Evolutionary conservation across 2,329 filamentous ascomycete genomes (phyloP), one percentile per base, ranked within the genome.

Genomic region (Exophiala dermatitidis): DNA sequence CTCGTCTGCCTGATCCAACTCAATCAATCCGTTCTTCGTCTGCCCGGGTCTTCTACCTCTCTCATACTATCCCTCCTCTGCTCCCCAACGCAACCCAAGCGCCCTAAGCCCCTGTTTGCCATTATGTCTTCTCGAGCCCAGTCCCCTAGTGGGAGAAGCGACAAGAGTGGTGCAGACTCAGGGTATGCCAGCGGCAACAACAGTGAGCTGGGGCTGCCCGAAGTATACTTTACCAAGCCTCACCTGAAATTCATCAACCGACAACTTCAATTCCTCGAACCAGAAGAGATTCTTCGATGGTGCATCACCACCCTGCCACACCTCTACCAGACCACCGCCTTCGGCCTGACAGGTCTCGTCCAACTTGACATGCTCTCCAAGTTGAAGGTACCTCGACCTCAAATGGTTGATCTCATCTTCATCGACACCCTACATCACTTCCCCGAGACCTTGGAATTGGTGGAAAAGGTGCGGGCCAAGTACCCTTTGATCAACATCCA

Each of bases 201-300:
- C 33, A 85, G 80, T 63, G 75, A 79, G 41, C 74, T 76, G 48
- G 75, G 75, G 60, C 77, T 91, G 19, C 86, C 90, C 9, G 81
- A 88, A 56, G 79, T 97, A 65, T 83, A 85, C 71, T 89, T 98
- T 75, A 91, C 88, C 61, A 86, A 86, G 69, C 81, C 85, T 59
- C 91, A 98, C 71, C 77, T 97, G 63, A 85, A 88, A 65, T 91
- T 91, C 71, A 79, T 98, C 69, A 98, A 98, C 77, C 74, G 83
- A 60, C 89, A 95, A 71, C 76, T 98, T 63, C 87, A 93, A 70
- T 81, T 84, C 67, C 86, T 97, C 71, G 83, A 90, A 67, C 88
- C 93, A 57, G 78, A 91, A 72, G 91, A 96, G 61, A 86, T 97
- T 64, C 81, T 98, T 57, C 85, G 84, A 73, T 96, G 95, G 86